These are phyloP conservation scores for Chaetomiaceae sp. DNA, from an alignment of 2,329 filamentous ascomycete species.

Conservation along the genomic window DNA sequence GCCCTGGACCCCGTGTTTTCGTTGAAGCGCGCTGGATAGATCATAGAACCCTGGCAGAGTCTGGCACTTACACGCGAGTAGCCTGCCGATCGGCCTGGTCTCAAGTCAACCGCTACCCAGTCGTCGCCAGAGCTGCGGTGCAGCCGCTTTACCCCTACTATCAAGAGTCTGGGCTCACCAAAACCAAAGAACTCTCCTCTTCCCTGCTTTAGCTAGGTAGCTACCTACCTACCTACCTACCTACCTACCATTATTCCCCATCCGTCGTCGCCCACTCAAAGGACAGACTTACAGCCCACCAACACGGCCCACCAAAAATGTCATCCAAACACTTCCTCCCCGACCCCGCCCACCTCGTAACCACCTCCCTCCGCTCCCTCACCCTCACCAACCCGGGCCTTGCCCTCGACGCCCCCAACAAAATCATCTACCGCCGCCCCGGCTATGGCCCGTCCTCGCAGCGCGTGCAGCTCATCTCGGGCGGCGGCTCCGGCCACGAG, in stretches of 20 bases:
- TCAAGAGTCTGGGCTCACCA: too few relatives aligned
- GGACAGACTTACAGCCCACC: neutral
- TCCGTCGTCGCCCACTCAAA: neutral
- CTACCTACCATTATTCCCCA: neutral
- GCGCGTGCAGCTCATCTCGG: slow-evolving; percentile 78
- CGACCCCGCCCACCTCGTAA: slow-evolving; percentile 74
- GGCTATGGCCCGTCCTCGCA: slow-evolving; percentile 35
- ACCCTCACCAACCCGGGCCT: slow-evolving; percentile 82
- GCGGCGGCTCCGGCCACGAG: slow-evolving; percentile 87
- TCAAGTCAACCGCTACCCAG: too few relatives aligned
- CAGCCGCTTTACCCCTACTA: too few relatives aligned
- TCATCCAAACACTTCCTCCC: slow-evolving; percentile 83
- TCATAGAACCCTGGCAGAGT: too few relatives aligned
- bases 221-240: neutral
- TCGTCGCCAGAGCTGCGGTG: too few relatives aligned
- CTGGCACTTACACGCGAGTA: neutral
- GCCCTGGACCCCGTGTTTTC: too few relatives aligned
- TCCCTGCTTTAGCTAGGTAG: too few relatives aligned
- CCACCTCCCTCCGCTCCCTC: slow-evolving; percentile 68
- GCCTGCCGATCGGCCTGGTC: too few relatives aligned
- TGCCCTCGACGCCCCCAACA: slow-evolving; percentile 72
- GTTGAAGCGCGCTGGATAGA: too few relatives aligned
- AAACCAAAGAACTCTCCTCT: too few relatives aligned
- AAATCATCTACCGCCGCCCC: slow-evolving; percentile 75
- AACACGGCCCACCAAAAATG: slow-evolving; percentile 35